Evolutionary conservation across 179 eudicot species (phyloP).

Genomic region (Corrigiola litoralis): DNA sequence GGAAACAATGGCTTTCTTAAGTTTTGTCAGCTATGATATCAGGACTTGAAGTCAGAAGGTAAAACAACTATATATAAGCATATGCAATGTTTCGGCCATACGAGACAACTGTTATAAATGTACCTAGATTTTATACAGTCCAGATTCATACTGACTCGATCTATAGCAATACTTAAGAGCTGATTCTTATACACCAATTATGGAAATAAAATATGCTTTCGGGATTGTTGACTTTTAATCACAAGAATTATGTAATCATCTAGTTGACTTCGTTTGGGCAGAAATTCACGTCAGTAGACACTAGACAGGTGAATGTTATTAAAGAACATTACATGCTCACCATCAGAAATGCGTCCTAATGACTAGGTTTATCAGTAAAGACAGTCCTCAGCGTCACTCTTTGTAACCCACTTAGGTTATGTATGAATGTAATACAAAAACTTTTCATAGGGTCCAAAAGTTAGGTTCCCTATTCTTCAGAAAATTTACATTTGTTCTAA

Average conservation of each 20-base stretch:
- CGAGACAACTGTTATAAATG: background rate
- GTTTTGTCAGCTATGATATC: background rate
- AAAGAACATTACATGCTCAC: background rate
- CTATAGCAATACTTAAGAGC: background rate
- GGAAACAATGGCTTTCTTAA: background rate
- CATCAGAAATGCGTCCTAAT: background rate
- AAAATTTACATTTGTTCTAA: too few species aligned
- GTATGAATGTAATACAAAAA: too few species aligned
- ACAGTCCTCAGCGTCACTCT: too few species aligned
- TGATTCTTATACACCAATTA: background rate
- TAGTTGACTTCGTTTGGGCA: constrained; percentile 6
- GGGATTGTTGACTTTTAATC: constrained; percentile 15
- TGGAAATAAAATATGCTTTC: background rate
- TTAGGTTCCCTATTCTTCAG: too few species aligned
- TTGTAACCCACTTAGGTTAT: too few species aligned
- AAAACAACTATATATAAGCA: background rate
- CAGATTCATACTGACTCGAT: background rate
- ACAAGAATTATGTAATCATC: constrained; percentile 1
- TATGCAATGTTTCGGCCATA: background rate
- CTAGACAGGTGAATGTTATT: constrained; percentile 1
- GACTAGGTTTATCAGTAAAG: background rate
- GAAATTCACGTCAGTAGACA: constrained; percentile 1
- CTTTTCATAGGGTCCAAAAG: too few species aligned
- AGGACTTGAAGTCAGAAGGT: background rate
- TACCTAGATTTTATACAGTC: constrained; percentile 8